A percentile compares a stretch with the other conserved stretches of the same genome.
phyloP scores from a whole-genome alignment of 768 basidiomycete species.

The Podaxis carcinomalis region DNA sequence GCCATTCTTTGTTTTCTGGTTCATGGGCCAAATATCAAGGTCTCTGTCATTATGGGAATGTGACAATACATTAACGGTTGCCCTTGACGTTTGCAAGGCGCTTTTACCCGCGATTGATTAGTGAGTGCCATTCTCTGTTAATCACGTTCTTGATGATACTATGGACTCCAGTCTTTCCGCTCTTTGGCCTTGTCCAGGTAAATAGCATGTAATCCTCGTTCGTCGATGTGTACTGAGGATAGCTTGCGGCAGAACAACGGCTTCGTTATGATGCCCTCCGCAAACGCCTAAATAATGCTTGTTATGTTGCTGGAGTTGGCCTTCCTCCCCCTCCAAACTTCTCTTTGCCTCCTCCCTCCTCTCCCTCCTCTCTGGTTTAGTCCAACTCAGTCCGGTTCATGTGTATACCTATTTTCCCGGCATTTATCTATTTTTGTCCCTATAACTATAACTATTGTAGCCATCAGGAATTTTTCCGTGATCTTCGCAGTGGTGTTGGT shows the following conservation, averaged over 20 bases:
- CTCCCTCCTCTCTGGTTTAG: constrained; percentile 24
- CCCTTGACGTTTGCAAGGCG: constrained; percentile 58
- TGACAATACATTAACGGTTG: constrained; percentile 53
- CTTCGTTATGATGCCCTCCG: constrained; percentile 42
- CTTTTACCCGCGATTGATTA: constrained; percentile 61
- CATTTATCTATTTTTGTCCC: constrained; percentile 1
- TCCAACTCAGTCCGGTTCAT: constrained; percentile 10
- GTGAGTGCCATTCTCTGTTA: constrained; percentile 21
- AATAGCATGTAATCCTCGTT: constrained; percentile 13
- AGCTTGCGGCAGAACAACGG: constrained; percentile 41
- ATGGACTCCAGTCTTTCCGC: constrained; percentile 36
- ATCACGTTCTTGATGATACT: constrained; percentile 11
- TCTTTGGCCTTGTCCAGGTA: constrained; percentile 65
- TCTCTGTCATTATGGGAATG: constrained; percentile 57
- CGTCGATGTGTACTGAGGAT: constrained; percentile 11
- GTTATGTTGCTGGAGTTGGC: constrained; percentile 40
- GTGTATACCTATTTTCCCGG: neutral
- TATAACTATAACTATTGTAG: neutral
- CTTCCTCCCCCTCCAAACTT: constrained; percentile 38
- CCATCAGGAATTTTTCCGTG: neutral
- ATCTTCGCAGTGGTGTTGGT: neutral
- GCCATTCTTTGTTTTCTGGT: constrained; percentile 73
- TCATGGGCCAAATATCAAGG: constrained; percentile 68
- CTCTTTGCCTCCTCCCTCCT: constrained; percentile 24
- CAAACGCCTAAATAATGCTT: constrained; percentile 41